phyloP scores from a whole-genome alignment of 495 filamentous ascomycete genomes.

The Jackrogersella minutella region DNA sequence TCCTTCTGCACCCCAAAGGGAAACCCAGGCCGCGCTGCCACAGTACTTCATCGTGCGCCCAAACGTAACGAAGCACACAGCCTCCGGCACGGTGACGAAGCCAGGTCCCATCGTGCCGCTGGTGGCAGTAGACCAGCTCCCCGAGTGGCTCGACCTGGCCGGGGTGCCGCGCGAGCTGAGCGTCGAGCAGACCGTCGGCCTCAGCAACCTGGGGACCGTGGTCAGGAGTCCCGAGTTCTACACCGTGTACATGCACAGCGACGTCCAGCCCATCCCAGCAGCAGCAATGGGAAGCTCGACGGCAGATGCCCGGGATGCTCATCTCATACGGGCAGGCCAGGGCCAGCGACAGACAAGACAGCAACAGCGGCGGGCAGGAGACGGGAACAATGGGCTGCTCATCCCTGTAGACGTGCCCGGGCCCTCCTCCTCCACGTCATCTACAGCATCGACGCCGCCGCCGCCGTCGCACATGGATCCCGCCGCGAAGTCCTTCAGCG shows the following conservation, averaged over 20 bases:
- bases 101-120: conserved; percentile 53
- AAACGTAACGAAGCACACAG: conserved; percentile 16
- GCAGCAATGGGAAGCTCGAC: background rate
- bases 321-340: too few relatives aligned
- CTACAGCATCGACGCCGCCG: background rate
- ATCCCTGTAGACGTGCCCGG: background rate
- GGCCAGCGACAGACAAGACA: too few relatives aligned
- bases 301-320: background rate
- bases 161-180: conserved; percentile 50
- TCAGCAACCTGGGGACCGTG: conserved; percentile 50
- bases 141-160: conserved; percentile 48
- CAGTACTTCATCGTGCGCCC: conserved; percentile 52
- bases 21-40: conserved; percentile 22
- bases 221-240: conserved; percentile 43
- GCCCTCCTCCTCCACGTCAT: background rate
- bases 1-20: background rate
- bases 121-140: conserved; percentile 56
- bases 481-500: background rate
- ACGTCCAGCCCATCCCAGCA: background rate
- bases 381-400: background rate
- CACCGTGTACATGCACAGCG: conserved; percentile 36
- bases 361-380: background rate
- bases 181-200: conserved; percentile 48
- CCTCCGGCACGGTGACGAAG: conserved; percentile 18
- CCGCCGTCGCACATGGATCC: background rate